phyloP scores from a whole-genome alignment of 1,139 yeast genomes.

The Scheffersomyces stambukii region DNA sequence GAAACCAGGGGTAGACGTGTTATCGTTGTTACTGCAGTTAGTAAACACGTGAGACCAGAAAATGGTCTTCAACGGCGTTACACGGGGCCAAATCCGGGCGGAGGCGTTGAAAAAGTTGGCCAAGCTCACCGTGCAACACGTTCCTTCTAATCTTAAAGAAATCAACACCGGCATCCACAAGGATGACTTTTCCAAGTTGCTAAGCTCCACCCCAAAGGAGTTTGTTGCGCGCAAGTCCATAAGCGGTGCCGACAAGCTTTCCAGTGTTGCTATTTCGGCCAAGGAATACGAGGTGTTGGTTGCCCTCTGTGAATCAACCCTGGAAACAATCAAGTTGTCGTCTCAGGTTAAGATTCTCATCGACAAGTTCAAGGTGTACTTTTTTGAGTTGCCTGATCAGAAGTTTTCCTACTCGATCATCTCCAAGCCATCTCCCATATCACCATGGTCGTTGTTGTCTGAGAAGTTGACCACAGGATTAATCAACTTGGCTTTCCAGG shows the following conservation, averaged over 20 bases:
- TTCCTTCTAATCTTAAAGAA: conserved; percentile 14
- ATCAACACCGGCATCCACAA: conserved; percentile 12
- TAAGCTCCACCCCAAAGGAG: conserved; percentile 18
- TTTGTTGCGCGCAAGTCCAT: conserved; percentile 1
- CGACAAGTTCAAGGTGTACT: conserved; percentile 52
- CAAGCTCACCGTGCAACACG: conserved; percentile 21
- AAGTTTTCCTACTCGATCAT: conserved; percentile 23
- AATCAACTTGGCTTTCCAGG: conserved; percentile 31
- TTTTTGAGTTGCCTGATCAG: conserved; percentile 58
- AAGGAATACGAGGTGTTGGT: conserved; percentile 70
- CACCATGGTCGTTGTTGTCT: conserved; percentile 38
- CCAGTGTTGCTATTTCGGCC: conserved; percentile 39
- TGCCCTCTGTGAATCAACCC: conserved; percentile 59
- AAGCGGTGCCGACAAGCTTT: conserved; percentile 10
- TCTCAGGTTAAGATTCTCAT: conserved; percentile 51
- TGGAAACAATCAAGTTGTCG: conserved; percentile 30
- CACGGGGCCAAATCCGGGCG: conserved; percentile 49
- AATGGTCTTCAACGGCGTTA: conserved; percentile 41
- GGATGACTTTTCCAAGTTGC: conserved; percentile 23
- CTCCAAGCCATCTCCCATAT: conserved; percentile 19
- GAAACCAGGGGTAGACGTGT: too few relatives aligned
- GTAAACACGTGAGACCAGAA: too few relatives aligned
- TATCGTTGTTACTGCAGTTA: too few relatives aligned
- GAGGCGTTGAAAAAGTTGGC: conserved; percentile 53
- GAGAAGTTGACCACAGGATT: conserved; percentile 36